Base-by-base conservation (phyloP, 441 rosid genomes). In the Adansonia gregorii region DNA sequence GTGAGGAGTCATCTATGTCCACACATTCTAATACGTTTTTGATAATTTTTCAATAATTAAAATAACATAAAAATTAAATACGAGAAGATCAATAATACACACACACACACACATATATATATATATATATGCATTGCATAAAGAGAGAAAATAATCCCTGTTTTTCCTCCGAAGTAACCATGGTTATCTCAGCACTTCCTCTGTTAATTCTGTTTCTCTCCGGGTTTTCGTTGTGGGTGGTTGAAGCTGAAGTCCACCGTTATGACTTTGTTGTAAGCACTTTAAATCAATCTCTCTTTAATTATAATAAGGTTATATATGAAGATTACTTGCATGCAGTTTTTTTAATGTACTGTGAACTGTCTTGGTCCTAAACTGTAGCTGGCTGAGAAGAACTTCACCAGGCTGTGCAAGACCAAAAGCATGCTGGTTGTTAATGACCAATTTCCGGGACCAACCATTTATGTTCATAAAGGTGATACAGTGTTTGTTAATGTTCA, bases 401-500 rank as follows among this genome's bases (percentile, higher is more conserved):
- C 81, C 0, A 67, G 69, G 52, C 39, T 79, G 31, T 79, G 81
- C 54, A 15, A 9, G 24, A 79, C 81, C 39, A 79, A 48, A 74
- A 73, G 67, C 9, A 79, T 79, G 60, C 15, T 79, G 68, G 71
- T 63, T 11, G 81, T 73, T 2, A 74, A 79, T 58, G 78, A 11
- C 10, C 55, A 20, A 5, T 79, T 66, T 7, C 81, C 78, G 2
- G 81, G 81, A 24, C 78, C 78, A 10, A 68, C 77, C 10, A 66
- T 79, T 17, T 59, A 35, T 45, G 81, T 59, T 54, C 60, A 74
- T 10, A 79, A 67, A 55, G 81, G 81, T 0, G 74, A 79, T 19
- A 74, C 78, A 11, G 74, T 58, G 22, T 73, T 58, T 27, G 78
- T 79, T 31, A 67, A 67, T 79, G 78, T 79, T 14, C 58, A 43